Evolutionary conservation across 352 stramenopile genomes (phyloP).

Genomic region (Peronosclerospora sorghi): DNA sequence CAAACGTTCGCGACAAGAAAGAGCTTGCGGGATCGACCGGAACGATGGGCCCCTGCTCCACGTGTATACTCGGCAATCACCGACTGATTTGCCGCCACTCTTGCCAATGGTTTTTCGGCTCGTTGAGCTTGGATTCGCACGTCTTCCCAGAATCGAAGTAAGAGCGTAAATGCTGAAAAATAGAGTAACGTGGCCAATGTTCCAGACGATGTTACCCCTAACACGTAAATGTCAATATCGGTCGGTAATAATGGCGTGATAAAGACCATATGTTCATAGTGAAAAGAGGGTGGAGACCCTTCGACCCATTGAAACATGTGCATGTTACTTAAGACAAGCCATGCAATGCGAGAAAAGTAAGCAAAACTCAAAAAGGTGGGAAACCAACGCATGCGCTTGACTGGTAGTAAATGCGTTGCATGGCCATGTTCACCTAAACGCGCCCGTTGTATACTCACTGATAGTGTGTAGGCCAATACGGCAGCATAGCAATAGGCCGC

Average conservation of each 20-base stretch:
- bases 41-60: constrained; percentile 29
- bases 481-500: constrained; percentile 59
- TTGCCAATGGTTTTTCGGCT: constrained; percentile 44
- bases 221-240: constrained; percentile 74
- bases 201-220: constrained; percentile 62
- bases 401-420: constrained; percentile 63
- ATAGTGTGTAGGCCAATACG: constrained; percentile 60
- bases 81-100: constrained; percentile 56
- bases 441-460: constrained; percentile 56
- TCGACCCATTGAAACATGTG: constrained; percentile 75
- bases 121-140: constrained; percentile 42
- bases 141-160: constrained; percentile 76
- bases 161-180: constrained; percentile 72
- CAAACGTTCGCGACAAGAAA: constrained; percentile 74
- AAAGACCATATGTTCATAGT: constrained; percentile 69
- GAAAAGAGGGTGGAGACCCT: constrained; percentile 28
- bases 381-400: constrained; percentile 79
- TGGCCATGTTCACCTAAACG: constrained; percentile 72
- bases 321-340: constrained; percentile 69
- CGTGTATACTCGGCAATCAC: constrained; percentile 66
- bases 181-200: constrained; percentile 72
- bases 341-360: constrained; percentile 60
- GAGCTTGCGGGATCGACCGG: constrained; percentile 40
- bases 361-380: constrained; percentile 65
- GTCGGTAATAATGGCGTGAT: constrained; percentile 52